These are phyloP conservation scores for Rhizopogon rudus DNA, from an alignment of 768 basidiomycete genomes.

Conservation along the genomic window DNA sequence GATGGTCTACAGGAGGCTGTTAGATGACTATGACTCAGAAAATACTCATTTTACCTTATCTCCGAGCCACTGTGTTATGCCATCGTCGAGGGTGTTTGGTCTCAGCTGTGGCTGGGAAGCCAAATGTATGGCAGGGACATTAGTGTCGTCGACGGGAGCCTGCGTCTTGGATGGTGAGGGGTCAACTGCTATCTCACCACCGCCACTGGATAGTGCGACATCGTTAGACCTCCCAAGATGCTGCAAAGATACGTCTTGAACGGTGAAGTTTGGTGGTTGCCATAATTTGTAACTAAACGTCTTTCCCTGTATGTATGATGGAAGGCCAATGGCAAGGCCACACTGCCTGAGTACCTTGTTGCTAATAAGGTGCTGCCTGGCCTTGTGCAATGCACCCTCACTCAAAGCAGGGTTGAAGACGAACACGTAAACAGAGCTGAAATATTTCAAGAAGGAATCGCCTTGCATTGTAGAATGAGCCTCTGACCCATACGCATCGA, in stretches of 20 bases:
- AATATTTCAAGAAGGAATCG: slow-evolving; percentile 80
- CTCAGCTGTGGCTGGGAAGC: slow-evolving; percentile 16
- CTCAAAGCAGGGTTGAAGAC: slow-evolving; percentile 58
- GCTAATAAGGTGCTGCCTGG: slow-evolving; percentile 67
- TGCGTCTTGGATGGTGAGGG: not conserved
- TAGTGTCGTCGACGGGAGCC: not conserved
- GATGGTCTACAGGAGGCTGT: slow-evolving; percentile 46
- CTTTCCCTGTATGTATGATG: slow-evolving; percentile 69
- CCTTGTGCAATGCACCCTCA: slow-evolving; percentile 65
- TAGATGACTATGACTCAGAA: slow-evolving; percentile 6
- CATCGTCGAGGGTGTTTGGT: slow-evolving; percentile 38
- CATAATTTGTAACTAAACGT: slow-evolving; percentile 64
- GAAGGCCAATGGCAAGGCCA: slow-evolving; percentile 55
- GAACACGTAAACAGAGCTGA: slow-evolving; percentile 71
- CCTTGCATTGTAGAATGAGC: slow-evolving; percentile 34
- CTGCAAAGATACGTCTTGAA: slow-evolving; percentile 6
- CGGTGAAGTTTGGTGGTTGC: slow-evolving; percentile 46
- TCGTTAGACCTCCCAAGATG: not conserved
- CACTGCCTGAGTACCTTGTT: slow-evolving; percentile 61
- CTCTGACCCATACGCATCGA: not conserved
- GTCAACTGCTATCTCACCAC: not conserved
- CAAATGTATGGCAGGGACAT: too few relatives aligned
- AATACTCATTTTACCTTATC: slow-evolving; percentile 55
- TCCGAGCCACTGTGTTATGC: slow-evolving; percentile 53
- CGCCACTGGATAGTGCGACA: not conserved